Evolutionary conservation across 1,284 basidiomycete species (phyloP).

Genomic region (Marasmius fiardii): DNA sequence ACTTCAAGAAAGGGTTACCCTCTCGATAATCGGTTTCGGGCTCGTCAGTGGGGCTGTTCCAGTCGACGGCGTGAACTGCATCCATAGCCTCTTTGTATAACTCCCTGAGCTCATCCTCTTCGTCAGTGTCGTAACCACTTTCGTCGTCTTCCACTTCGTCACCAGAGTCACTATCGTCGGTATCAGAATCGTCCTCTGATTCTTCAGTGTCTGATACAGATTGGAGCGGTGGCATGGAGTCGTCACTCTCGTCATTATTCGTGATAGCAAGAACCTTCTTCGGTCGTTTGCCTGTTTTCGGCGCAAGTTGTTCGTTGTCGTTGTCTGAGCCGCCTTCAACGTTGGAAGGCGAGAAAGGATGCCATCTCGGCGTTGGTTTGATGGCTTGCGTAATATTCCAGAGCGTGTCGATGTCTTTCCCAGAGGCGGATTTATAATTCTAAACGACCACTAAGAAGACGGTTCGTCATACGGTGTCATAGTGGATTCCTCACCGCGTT

Average conservation of each 20-base stretch:
- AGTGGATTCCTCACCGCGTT: constrained; percentile 44
- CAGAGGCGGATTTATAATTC: constrained; percentile 56
- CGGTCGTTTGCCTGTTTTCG: constrained; percentile 28
- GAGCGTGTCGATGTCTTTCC: constrained; percentile 53
- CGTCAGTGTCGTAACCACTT: constrained; percentile 60
- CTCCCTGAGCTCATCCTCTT: constrained; percentile 61
- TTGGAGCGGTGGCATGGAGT: constrained; percentile 20
- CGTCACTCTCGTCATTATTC: constrained; percentile 32
- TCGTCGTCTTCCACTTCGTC: constrained; percentile 28
- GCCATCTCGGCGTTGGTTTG: constrained; percentile 56
- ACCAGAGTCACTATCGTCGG: constrained; percentile 29
- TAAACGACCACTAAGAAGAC: constrained; percentile 23
- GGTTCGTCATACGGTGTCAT: too few relatives aligned
- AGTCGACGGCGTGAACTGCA: constrained; percentile 53
- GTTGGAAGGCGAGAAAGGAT: constrained; percentile 38
- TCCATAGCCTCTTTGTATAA: constrained; percentile 71
- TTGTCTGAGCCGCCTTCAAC: constrained; percentile 18
- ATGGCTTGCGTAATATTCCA: constrained; percentile 62
- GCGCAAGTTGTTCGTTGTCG: constrained; percentile 29
- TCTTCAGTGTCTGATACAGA: constrained; percentile 28
- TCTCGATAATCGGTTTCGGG: constrained; percentile 34
- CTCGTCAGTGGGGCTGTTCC: constrained; percentile 43
- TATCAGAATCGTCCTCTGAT: constrained; percentile 35
- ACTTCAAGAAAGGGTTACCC: constrained; percentile 70
- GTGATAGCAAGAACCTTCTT: constrained; percentile 48